These are phyloP conservation scores for Silene noctiflora DNA, from an alignment of 179 eudicot species.

Conservation along the genomic window DNA sequence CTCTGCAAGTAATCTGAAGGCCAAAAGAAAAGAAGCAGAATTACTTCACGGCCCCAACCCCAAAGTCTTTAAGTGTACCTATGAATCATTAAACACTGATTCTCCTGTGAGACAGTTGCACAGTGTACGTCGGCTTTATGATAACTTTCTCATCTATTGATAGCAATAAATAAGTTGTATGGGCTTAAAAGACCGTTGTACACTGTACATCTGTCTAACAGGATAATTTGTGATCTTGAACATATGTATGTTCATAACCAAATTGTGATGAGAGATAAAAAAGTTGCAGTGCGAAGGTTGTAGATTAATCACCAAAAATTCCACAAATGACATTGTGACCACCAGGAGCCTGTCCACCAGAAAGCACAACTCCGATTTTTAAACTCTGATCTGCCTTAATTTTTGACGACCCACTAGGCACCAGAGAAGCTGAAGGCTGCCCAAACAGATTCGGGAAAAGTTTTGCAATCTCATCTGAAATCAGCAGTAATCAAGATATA, in stretches of 20 bases:
- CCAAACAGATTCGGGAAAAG: slow-evolving; percentile 78
- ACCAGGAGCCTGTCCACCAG: slow-evolving; percentile 99
- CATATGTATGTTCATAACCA: not conserved
- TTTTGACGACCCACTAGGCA: slow-evolving; percentile 52
- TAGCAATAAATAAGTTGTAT: too few relatives aligned
- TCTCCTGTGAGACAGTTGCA: too few relatives aligned
- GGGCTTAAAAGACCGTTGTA: too few relatives aligned
- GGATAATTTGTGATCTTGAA: too few relatives aligned
- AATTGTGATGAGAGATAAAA: not conserved
- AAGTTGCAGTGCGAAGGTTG: not conserved
- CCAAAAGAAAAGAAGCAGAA: slow-evolving; percentile 11
- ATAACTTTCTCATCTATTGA: too few relatives aligned
- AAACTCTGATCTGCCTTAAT: slow-evolving; percentile 40
- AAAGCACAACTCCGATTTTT: slow-evolving; percentile 89
- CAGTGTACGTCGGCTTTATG: too few relatives aligned
- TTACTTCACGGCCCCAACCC: not conserved
- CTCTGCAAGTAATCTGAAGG: slow-evolving; percentile 79
- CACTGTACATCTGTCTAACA: too few relatives aligned
- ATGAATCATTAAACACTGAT: too few relatives aligned
- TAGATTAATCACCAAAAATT: slow-evolving; percentile 49
- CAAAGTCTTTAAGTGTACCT: too few relatives aligned
- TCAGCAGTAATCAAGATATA: not conserved
- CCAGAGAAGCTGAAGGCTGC: slow-evolving; percentile 74
- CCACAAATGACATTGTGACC: slow-evolving; percentile 98
- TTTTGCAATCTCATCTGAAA: slow-evolving; percentile 83